These are phyloP conservation scores for Sporothrix euskadiensis DNA, from an alignment of 2,329 filamentous ascomycete species.

Conservation along the genomic window DNA sequence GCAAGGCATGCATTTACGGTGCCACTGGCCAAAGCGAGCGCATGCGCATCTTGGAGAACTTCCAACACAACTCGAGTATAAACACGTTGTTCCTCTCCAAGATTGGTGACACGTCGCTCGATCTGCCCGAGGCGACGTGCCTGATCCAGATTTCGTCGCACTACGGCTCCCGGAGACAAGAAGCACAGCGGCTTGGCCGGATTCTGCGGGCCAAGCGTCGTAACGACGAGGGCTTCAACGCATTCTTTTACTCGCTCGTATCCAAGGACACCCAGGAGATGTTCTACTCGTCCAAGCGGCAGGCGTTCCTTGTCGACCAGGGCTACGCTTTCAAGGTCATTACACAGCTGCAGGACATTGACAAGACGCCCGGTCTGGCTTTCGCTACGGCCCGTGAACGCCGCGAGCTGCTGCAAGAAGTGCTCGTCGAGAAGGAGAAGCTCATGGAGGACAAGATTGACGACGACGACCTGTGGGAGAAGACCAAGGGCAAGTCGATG, in stretches of 20 bases:
- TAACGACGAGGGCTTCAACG: constrained; percentile 98
- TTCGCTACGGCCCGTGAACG: constrained; percentile 79
- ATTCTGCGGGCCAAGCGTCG: constrained; percentile 92
- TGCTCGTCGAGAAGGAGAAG: constrained; percentile 73
- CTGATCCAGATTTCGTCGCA: constrained; percentile 97
- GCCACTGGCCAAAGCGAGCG: constrained; percentile 84
- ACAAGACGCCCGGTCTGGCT: constrained; percentile 75
- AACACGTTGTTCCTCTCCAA: constrained; percentile 96
- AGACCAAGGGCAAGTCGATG: constrained; percentile 31
- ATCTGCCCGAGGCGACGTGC: constrained; percentile 93
- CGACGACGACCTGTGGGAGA: constrained; percentile 44
- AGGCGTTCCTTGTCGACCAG: constrained; percentile 96
- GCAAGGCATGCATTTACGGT: constrained; percentile 89
- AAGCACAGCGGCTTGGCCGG: constrained; percentile 88
- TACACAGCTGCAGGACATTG: constrained; percentile 88
- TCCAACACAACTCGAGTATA: constrained; percentile 86
- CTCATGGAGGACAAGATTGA: constrained; percentile 37
- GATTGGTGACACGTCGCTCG: constrained; percentile 97
- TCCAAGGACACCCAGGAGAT: constrained; percentile 98
- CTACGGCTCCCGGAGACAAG: constrained; percentile 93
- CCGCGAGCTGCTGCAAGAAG: constrained; percentile 82
- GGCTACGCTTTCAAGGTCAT: constrained; percentile 99
- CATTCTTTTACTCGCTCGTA: constrained; percentile 97
- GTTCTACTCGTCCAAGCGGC: constrained; percentile 94
- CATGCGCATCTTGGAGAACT: constrained; percentile 84